These are phyloP conservation scores for Metschnikowia aberdeeniae DNA, from an alignment of 805 yeast genomes.

Conservation along the genomic window DNA sequence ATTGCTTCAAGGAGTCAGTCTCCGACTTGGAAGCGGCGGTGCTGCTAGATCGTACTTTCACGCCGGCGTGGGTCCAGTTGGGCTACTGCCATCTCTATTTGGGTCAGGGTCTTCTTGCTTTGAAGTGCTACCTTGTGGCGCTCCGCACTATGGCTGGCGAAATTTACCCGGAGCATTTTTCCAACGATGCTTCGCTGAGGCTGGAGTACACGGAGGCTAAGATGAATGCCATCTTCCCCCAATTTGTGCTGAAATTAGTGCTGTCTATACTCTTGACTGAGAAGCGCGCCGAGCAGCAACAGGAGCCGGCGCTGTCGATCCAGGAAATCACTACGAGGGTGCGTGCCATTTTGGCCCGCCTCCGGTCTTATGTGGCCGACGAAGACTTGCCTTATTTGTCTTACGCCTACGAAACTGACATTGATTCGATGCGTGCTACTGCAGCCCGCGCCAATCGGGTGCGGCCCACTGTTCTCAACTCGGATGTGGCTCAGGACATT, in stretches of 20 bases:
- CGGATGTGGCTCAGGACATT: slow-evolving; percentile 36
- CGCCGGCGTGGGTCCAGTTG: slow-evolving; percentile 43
- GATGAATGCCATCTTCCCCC: slow-evolving; percentile 29
- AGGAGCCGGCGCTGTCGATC: slow-evolving; percentile 24
- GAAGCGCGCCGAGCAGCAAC: slow-evolving; percentile 36
- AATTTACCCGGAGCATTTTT: slow-evolving; percentile 24
- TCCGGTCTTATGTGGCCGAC: slow-evolving; percentile 21
- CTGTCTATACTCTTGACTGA: slow-evolving; percentile 34
- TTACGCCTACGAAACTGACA: slow-evolving; percentile 24
- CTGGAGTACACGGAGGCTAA: slow-evolving; percentile 22
- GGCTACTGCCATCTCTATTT: slow-evolving; percentile 41
- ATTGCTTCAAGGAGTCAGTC: slow-evolving; percentile 38
- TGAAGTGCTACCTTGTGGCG: slow-evolving; percentile 32
- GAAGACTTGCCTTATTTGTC: slow-evolving; percentile 26
- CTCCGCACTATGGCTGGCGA: slow-evolving; percentile 29
- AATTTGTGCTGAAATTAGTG: slow-evolving; percentile 33
- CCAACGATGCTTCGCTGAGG: slow-evolving; percentile 12
- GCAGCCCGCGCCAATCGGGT: slow-evolving; percentile 29
- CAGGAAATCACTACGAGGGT: slow-evolving; percentile 21
- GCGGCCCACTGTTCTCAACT: slow-evolving; percentile 35
- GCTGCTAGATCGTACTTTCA: slow-evolving; percentile 27
- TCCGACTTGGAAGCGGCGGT: slow-evolving; percentile 33
- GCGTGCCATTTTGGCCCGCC: slow-evolving; percentile 24
- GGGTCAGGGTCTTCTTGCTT: slow-evolving; percentile 32
- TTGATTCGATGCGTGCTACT: slow-evolving; percentile 21